phyloP scores from a whole-genome alignment of 768 basidiomycete species.

The Podaxis mareebaensis region DNA sequence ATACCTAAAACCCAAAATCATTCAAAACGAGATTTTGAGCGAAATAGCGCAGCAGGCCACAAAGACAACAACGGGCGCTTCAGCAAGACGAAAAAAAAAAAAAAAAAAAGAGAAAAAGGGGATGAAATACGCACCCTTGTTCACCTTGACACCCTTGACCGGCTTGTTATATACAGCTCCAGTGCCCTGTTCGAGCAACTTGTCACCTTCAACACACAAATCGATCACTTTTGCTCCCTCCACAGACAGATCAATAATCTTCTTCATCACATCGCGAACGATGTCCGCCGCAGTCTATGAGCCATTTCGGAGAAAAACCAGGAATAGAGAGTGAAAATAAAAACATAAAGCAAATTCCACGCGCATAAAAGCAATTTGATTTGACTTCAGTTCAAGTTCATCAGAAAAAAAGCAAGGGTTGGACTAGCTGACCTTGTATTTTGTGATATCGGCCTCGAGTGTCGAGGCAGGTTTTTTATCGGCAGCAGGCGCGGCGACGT shows the following conservation, averaged over 20 bases:
- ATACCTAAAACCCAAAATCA: constrained; percentile 52
- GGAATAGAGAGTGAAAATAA: neutral
- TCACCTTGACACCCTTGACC: constrained; percentile 84
- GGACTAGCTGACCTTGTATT: constrained; percentile 73
- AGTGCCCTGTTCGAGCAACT: constrained; percentile 85
- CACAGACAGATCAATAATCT: constrained; percentile 71
- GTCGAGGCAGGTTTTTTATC: constrained; percentile 57
- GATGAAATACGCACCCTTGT: constrained; percentile 64
- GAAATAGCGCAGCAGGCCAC: neutral
- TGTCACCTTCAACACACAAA: constrained; percentile 92
- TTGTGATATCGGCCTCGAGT: constrained; percentile 75
- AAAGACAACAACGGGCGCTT: constrained; percentile 11
- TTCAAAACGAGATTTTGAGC: neutral
- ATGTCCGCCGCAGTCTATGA: constrained; percentile 87
- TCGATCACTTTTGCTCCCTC: constrained; percentile 90
- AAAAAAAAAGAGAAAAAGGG: neutral
- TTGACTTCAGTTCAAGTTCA: neutral
- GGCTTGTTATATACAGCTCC: constrained; percentile 87
- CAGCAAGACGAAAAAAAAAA: neutral
- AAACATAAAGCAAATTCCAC: neutral
- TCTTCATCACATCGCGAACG: constrained; percentile 80
- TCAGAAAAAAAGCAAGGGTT: neutral
- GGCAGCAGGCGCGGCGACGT: constrained; percentile 40
- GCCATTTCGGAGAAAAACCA: neutral
- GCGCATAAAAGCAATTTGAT: constrained; percentile 13